phyloP scores from a whole-genome alignment of 2,329 filamentous ascomycete genomes.

The Nemania sp. region DNA sequence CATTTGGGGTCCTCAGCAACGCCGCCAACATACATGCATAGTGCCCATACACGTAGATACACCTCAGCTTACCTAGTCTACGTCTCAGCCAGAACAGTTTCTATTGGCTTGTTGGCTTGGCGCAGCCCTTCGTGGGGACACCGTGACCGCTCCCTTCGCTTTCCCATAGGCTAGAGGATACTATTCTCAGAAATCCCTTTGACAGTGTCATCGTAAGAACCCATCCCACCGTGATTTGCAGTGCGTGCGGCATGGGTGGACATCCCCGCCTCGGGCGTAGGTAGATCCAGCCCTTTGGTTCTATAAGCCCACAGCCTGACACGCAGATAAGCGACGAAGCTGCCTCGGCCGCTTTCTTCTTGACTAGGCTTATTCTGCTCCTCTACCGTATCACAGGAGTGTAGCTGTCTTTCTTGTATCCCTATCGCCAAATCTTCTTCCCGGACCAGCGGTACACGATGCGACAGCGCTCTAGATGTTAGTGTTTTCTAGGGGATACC shows the following conservation, averaged over 20 bases:
- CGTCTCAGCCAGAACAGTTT: not conserved
- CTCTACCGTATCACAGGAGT: not conserved
- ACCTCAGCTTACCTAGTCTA: slow-evolving; percentile 16
- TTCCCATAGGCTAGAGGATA: slow-evolving; percentile 22
- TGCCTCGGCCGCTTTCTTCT: not conserved
- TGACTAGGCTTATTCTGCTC: not conserved
- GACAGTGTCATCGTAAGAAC: slow-evolving; percentile 29
- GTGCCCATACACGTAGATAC: too few relatives aligned
- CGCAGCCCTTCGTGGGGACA: not conserved
- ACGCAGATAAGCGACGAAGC: not conserved
- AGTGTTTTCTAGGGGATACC: not conserved
- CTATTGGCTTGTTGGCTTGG: slow-evolving; percentile 5
- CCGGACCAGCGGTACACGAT: not conserved
- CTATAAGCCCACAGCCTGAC: slow-evolving; percentile 13
- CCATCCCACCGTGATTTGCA: slow-evolving; percentile 19
- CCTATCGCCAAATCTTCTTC: not conserved
- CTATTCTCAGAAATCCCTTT: slow-evolving; percentile 14
- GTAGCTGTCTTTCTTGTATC: too few relatives aligned
- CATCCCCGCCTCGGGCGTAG: slow-evolving; percentile 18
- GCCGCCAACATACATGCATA: slow-evolving; percentile 11
- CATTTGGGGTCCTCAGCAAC: slow-evolving; percentile 18
- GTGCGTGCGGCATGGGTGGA: slow-evolving; percentile 3
- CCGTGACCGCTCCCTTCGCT: slow-evolving; percentile 11
- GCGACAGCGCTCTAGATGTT: not conserved
- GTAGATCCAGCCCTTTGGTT: slow-evolving; percentile 14